phyloP scores from a whole-genome alignment of 228 moss, liverwort and hornwort genomes.

The Sphagnum magellanicum region DNA sequence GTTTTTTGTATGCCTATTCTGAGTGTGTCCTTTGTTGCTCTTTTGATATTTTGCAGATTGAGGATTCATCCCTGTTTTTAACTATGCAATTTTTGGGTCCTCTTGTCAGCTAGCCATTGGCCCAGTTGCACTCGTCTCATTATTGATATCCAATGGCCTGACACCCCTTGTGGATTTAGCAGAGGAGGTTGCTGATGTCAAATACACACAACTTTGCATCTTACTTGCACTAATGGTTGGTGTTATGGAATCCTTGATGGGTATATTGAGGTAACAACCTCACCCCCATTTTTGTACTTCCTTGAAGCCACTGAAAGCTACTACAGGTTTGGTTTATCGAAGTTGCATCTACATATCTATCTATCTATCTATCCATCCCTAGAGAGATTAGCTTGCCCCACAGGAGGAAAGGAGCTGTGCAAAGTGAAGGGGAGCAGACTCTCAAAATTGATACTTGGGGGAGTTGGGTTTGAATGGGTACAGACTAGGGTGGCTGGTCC shows the following conservation, averaged over 20 bases:
- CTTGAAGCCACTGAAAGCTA: no score
- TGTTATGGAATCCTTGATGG: conserved; percentile 67
- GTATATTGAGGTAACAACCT: conserved; percentile 40
- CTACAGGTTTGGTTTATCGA: no score
- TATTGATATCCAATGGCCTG: conserved; percentile 74
- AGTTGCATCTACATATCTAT: no score
- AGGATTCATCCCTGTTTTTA: conserved; percentile 67
- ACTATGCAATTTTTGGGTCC: conserved; percentile 76
- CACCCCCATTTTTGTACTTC: no score
- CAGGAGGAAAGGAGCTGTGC: no score
- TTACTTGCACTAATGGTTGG: conserved; percentile 89
- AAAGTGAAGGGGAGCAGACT: no score
- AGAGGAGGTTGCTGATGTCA: conserved; percentile 27
- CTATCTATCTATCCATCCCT: no score
- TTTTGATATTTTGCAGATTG: conserved; percentile 38
- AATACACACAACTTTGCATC: conserved; percentile 65
- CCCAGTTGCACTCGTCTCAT: conserved; percentile 87
- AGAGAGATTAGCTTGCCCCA: no score
- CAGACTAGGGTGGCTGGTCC: conserved; percentile 95
- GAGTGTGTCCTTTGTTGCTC: no score
- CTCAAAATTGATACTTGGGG: no score
- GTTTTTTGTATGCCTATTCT: no score
- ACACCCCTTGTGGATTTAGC: conserved; percentile 42
- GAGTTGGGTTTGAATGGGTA: conserved; percentile 4
- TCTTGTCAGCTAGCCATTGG: conserved; percentile 94